Base-by-base conservation (phyloP, 2,329 filamentous ascomycete genomes). In the Drechslerella coelobrocha region DNA sequence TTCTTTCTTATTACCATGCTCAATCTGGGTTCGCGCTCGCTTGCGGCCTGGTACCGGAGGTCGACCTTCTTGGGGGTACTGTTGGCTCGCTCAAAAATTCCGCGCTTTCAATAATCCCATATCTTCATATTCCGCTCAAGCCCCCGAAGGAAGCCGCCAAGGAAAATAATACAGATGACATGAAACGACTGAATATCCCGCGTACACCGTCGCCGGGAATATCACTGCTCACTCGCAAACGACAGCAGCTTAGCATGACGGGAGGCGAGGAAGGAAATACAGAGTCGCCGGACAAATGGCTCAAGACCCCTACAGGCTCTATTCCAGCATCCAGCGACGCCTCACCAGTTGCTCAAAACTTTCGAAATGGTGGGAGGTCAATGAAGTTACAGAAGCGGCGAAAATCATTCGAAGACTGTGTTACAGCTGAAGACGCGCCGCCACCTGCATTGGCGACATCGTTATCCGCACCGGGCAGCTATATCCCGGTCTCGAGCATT, bases 381-480 rank as follows among this genome's bases (percentile, higher is more conserved):
- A 29, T 72, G 43, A 65, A 73, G 55, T 29, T 73, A 34, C 29
- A 75, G 61, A 65, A 75, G 54, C 72, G 74, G 24, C 68, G 74
- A 43, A 75, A 75, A 52, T 75, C 74, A 1, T 75, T 75, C 45
- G 74, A 75, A 41, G 74, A 75, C 27, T 75, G 74, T 45, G 73
- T 73, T 21, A 73, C 74, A 2, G 72, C 73, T 27, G 74, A 75
- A 53, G 74, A 75, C 56, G 73, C 72, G n/a, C 73, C 72, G 6
- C 73, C 72, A 8, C 74, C 74, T 19, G 31, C 72, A 5, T 39
- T 65, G 8, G 52, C 61, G 17, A 72, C 61, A n/a, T 72, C 68
- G 0, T 48, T 71, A 23, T 72, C 68, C 10, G 68, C 68, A 2
- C 61, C 68, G 14, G 68, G 61, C 17, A 66, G 61, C 5, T 72